phyloP scores from a whole-genome alignment of 371 early-diverging fungal species.

The Lichtheimia hyalospora region DNA sequence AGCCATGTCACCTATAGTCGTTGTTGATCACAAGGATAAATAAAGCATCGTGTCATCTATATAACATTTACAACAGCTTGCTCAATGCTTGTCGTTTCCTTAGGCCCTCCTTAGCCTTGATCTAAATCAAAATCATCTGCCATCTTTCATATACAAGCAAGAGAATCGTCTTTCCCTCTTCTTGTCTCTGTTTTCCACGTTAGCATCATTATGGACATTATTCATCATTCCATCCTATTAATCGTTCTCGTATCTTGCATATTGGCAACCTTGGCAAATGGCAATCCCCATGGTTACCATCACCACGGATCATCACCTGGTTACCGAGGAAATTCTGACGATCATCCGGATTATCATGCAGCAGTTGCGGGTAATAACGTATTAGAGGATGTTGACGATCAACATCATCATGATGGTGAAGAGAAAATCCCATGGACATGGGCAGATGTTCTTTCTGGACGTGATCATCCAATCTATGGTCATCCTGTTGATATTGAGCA shows the following conservation, averaged over 20 bases:
- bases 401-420: too few relatives aligned
- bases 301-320: neutral
- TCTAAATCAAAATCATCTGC: too few relatives aligned
- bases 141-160: neutral
- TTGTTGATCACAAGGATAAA: constrained; percentile 34
- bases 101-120: too few relatives aligned
- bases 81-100: too few relatives aligned
- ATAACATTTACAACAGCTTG: too few relatives aligned
- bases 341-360: neutral
- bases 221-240: neutral
- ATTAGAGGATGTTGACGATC: neutral
- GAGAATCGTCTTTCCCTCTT: neutral
- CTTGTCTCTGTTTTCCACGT: neutral
- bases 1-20: constrained; percentile 36
- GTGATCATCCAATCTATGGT: neutral
- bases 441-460: neutral
- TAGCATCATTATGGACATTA: neutral
- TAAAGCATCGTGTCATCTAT: neutral
- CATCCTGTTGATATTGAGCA: constrained; percentile 8
- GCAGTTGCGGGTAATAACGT: neutral
- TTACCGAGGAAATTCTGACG: neutral
- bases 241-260: neutral
- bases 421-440: neutral
- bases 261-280: neutral
- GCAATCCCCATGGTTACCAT: neutral